Base-by-base conservation (phyloP, 2,329 filamentous ascomycete species). In the Colletotrichum lindemuthianum region DNA sequence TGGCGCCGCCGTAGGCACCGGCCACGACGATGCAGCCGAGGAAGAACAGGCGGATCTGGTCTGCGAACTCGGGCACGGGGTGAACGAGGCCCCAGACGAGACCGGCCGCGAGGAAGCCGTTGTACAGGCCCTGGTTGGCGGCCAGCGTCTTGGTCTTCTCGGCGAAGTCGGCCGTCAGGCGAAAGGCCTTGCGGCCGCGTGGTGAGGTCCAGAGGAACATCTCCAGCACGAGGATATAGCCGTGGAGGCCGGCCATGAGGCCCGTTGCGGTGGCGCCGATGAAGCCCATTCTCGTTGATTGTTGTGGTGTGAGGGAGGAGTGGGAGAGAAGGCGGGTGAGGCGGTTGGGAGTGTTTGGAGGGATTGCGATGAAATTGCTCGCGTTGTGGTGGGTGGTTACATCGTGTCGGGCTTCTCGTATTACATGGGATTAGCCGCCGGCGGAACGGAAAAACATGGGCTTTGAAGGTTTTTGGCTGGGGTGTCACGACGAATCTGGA, bases 71-170 rank as follows among this genome's bases (percentile, higher is more conserved):
- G 7, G 73, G 58, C 6, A 76, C 74, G 1, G 82, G 81, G 68
- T 85, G 81, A 4, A 73, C n/a, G n/a, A 84, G 66, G 3, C 78
- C 77, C 82, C 82, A 85, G 33, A 73, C 63, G 2, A 85, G 71
- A 0, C 82, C 82, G 1, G 81, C 81, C 3, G 81, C 78, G n/a
- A 85, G 74, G 59, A 85, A 83, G 45, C 82, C 82, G 69, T 85
- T 85, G 74, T 85, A 85, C 6, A 85, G 74, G 16, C 82, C 82
- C 69, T 84, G 82, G 71, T 84, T 85, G 56, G 80, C 80, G 50
- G 81, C 82, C 40, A 85, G 73, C 4, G 73, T 69, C 65, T 76
- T 77, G 4, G 80, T 82, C 71, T 81, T 69, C 43, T 78, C 70
- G 6, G 82, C 82, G 60, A 81, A 82, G 6, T 82, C 78, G n/a